Base-by-base conservation (phyloP, 495 filamentous ascomycete species). In the Ramalina intermedia region DNA sequence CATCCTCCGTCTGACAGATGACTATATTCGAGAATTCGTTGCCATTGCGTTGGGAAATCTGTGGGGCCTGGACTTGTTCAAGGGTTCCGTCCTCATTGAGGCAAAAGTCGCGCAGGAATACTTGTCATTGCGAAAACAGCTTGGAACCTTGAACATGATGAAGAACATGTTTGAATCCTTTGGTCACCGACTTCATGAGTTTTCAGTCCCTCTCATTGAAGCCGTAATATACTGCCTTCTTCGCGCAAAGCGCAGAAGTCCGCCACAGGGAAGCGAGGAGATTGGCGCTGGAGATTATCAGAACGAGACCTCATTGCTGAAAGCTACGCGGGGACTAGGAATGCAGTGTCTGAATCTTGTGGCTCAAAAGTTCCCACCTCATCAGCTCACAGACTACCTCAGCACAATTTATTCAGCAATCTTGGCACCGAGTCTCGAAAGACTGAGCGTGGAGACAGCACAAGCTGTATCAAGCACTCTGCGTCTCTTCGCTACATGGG, bases 61-160 rank as follows among this genome's bases (percentile, higher is more conserved):
- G 12, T 69, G 68, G 3, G 66, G 72, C 12, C 60, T 84, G 2
- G 62, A 63, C 0, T 53, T 85, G n/a, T 49, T 83, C 18, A 61
- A 81, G 35, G 66, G 76, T 39, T 61, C 66, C 0, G 56, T 69
- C 7, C 48, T 75, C 1, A 68, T 82, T 23, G 63, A 72, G 27
- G 56, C 65, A 16, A 50, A 67, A 0, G 70, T 88, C 43, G 56
- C 66, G 2, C 58, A 63, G 13, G 77, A 82, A 41, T 43, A 78
- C 1, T 58, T 85, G 3, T 76, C 72, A 20, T 66, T 70, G 14
- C 76, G 88, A 52, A 89, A 87, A 65, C 90, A 95, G 58, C 68
- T 87, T 46, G 91, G 91, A 62, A 69, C 95, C 53, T 61, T 94
- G 38, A 88, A 88, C 58, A 90, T 96, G 85, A 70, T 91, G 39